These are phyloP conservation scores for Talaromyces albobiverticillius DNA, from an alignment of 2,329 filamentous ascomycete species.

Conservation along the genomic window DNA sequence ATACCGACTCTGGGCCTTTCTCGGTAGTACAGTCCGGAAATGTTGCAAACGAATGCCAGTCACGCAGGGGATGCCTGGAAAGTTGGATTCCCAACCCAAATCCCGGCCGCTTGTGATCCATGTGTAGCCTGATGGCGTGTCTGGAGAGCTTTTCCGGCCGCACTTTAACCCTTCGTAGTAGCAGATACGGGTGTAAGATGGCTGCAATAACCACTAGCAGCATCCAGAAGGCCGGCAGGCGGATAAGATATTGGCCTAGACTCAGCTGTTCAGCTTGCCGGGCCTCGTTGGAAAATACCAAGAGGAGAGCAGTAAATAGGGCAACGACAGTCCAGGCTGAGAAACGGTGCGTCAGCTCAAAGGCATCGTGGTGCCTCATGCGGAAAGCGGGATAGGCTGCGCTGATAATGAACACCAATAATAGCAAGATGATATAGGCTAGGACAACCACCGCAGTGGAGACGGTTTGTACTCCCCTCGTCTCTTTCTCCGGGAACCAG, in stretches of 20 bases:
- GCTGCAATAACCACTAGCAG: slow-evolving; percentile 62
- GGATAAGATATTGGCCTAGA: slow-evolving; percentile 40
- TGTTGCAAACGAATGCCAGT: slow-evolving; percentile 75
- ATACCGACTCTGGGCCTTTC: slow-evolving; percentile 36
- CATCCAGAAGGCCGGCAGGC: slow-evolving; percentile 63
- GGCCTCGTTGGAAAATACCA: slow-evolving; percentile 53
- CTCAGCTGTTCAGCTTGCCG: slow-evolving; percentile 30
- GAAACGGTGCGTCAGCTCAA: slow-evolving; percentile 70
- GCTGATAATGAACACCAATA: slow-evolving; percentile 59
- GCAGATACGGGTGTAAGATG: slow-evolving; percentile 70
- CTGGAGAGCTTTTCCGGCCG: slow-evolving; percentile 64
- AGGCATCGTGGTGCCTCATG: slow-evolving; percentile 62
- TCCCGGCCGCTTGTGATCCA: slow-evolving; percentile 60
- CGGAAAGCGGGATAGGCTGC: slow-evolving; percentile 65
- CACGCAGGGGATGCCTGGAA: slow-evolving; percentile 60
- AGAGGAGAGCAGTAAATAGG: slow-evolving; percentile 63
- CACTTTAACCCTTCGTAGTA: slow-evolving; percentile 66
- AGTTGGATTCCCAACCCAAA: slow-evolving; percentile 59
- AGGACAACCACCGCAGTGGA: slow-evolving; percentile 48
- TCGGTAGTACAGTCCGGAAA: slow-evolving; percentile 53
- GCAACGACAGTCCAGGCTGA: slow-evolving; percentile 66
- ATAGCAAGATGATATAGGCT: slow-evolving; percentile 56
- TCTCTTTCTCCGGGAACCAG: slow-evolving; percentile 19
- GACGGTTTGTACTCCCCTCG: slow-evolving; percentile 16
- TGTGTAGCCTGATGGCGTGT: slow-evolving; percentile 70